Evolutionary conservation across 2,329 filamentous ascomycete species (phyloP), one percentile per base, ranked within the genome.

Genomic region (Pleomassaria siparia): DNA sequence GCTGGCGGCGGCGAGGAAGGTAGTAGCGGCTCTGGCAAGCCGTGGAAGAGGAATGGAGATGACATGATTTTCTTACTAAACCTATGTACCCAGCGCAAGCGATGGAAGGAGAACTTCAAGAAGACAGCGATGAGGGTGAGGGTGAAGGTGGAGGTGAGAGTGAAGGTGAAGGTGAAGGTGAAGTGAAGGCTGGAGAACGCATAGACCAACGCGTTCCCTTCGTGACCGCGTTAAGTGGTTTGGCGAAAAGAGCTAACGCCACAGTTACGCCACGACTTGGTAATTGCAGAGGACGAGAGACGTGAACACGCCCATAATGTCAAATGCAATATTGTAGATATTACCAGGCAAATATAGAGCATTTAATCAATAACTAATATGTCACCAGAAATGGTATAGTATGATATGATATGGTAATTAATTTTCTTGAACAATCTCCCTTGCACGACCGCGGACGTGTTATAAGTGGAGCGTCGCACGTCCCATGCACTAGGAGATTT

Each of bases 1-100:
- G 65, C 53, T 51, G 64, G 64, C 36, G 71, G 69, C 44, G 72
- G 70, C 40, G 71, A 73, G n/a, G 63, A 61, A 48, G 67, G 64
- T 64, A 72, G 49, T 29, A 68, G 51, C 55, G 59, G 61, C 61
- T 74, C 59, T 45, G 56, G 54, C 44, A 62, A 54, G 50, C 50
- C 51, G 44, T 53, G 56, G 43, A 51, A 36, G 33, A 58, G 49
- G 44, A 55, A 62, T 6, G 60, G 63, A 18, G 64, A 66, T 21
- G 63, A 67, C 58, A 40, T 46, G 32, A 6, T 37, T 21, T 40
- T 26, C 24, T 40, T 28, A 2, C 5, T 12, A 4, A 28, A 28
- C 37, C 30, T 35, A 24, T 37, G 21, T 36, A 37, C 15, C 21
- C 35, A 37, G 12, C 12, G 20, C 35, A 15, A 13, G 35, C 18